Evolutionary conservation across 2,329 filamentous ascomycete species (phyloP), one percentile per base, ranked within the genome.

Genomic region (Paraphaeosphaeria minitans): DNA sequence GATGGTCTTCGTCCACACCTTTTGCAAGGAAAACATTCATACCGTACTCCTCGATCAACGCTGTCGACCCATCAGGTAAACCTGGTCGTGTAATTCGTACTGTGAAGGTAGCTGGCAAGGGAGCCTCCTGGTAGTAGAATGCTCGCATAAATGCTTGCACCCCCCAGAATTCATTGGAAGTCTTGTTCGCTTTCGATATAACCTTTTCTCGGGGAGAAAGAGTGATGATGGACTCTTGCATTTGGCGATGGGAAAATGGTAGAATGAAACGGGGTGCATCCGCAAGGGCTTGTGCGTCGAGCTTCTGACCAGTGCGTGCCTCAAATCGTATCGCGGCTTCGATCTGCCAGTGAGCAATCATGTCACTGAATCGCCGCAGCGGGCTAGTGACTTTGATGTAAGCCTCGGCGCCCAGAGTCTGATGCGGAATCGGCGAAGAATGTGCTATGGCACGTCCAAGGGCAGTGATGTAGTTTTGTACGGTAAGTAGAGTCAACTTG

Each of bases 311-410:
- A 4, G 78, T 77, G 31, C 74, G 66, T 12, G 81, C 79, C 72
- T 88, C 86, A 60, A 83, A 80, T 12, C 84, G 83, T 42, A 89
- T 65, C 1, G 84, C 85, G 7, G 85, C 83, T 76, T 88, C 85
- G 48, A 88, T 86, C 64, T 89, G 86, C 80, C 87, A 89, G 68
- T 88, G 86, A 12, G 81, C 77, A 47, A 89, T 78, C 69, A 89
- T 80, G 71, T 89, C 87, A 48, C 78, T 79, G 70, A 84, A 88
- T 39, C 86, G 81, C 52, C 87, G 83, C 22, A 89, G 77, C 1
- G 87, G 87, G 66, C 83, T 87, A 0, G 86, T 89, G 52, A 82
- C 80, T 73, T 85, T 87, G 58, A 81, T 73, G 66, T 88, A 88
- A 27, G 79, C 70, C 29, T 81, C 73, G 29, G 85, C 73, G 37